Evolutionary conservation across 73 alveolate species (phyloP).

Genomic region (Paramecium caudatum): DNA sequence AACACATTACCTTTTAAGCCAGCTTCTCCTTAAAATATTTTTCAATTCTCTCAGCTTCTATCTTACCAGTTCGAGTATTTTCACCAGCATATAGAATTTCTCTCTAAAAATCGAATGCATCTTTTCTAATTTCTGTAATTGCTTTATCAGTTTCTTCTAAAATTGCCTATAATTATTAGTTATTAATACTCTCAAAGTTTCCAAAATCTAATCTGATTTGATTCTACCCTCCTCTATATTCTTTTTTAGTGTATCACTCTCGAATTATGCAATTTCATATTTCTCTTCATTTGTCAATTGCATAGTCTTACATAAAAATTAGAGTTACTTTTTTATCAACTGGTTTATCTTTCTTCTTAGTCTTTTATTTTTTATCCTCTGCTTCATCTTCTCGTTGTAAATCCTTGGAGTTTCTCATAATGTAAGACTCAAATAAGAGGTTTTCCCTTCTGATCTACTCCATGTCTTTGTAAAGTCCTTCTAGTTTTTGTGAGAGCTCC

Average conservation of each 20-base stretch:
- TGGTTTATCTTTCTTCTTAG: conserved; percentile 77
- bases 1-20: conserved; percentile 75
- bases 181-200: conserved; percentile 73
- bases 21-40: conserved; percentile 91
- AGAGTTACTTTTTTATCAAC: conserved; percentile 71
- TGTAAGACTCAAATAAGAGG: conserved; percentile 87
- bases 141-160: conserved; percentile 91
- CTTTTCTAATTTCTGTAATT: conserved; percentile 92
- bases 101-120: conserved; percentile 92
- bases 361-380: conserved; percentile 79
- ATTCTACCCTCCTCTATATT: conserved; percentile 91
- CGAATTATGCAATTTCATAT: conserved; percentile 90
- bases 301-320: conserved; percentile 68
- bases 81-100: conserved; percentile 89
- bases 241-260: conserved; percentile 86
- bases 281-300: conserved; percentile 87
- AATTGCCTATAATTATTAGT: conserved; percentile 83
- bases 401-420: conserved; percentile 83
- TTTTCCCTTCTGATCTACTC: conserved; percentile 89
- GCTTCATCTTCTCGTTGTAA: conserved; percentile 78
- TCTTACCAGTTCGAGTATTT: conserved; percentile 91
- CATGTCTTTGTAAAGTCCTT: conserved; percentile 83
- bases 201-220: conserved; percentile 90
- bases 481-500: conserved; percentile 84
- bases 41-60: conserved; percentile 91